Conservation (phyloP, 2,329 filamentous ascomycete genomes). For the Chaetomium strumarium region DNA sequence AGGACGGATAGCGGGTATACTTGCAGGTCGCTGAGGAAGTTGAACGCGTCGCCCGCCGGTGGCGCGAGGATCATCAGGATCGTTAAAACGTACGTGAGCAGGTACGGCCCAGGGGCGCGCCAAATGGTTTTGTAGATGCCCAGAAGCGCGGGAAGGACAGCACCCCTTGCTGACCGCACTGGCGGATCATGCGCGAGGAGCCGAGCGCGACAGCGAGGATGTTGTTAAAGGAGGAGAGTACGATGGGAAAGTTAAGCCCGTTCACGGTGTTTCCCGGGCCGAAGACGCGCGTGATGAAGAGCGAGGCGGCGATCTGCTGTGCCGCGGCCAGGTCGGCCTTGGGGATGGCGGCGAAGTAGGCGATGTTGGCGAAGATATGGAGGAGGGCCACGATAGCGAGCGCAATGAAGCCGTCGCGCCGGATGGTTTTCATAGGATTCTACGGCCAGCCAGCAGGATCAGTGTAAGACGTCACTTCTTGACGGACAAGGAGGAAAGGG, state of each 20-base stretch:
- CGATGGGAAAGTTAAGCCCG: slow-evolving; percentile 52
- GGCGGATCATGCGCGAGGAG: slow-evolving; percentile 52
- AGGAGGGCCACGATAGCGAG: slow-evolving; percentile 46
- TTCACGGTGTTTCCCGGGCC: slow-evolving; percentile 42
- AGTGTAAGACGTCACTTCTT: too few species aligned
- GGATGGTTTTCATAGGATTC: slow-evolving; percentile 53
- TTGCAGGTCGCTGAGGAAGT: slow-evolving; percentile 51
- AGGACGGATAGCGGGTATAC: slow-evolving; percentile 56
- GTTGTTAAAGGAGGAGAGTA: slow-evolving; percentile 53
- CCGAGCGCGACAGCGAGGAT: slow-evolving; percentile 50
- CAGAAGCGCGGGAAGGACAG: slow-evolving; percentile 54
- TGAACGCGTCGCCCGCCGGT: slow-evolving; percentile 59
- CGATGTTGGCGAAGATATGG: slow-evolving; percentile 54
- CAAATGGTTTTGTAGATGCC: slow-evolving; percentile 57
- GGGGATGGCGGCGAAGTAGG: too few species aligned
- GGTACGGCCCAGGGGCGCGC: slow-evolving; percentile 54
- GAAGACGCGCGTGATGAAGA: slow-evolving; percentile 56
- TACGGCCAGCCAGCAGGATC: too few species aligned
- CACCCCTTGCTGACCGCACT: slow-evolving; percentile 56
- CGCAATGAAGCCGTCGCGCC: slow-evolving; percentile 43
- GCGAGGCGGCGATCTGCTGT: slow-evolving; percentile 46
- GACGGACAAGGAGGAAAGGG: too few species aligned
- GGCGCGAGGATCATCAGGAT: slow-evolving; percentile 55
- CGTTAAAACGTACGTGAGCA: slow-evolving; percentile 51
- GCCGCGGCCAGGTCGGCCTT: too few species aligned